Percentiles rank a stretch among this genome's conserved stretches.
phyloP scores from a whole-genome alignment of 257 asterid species.

The Echites panduratus region DNA sequence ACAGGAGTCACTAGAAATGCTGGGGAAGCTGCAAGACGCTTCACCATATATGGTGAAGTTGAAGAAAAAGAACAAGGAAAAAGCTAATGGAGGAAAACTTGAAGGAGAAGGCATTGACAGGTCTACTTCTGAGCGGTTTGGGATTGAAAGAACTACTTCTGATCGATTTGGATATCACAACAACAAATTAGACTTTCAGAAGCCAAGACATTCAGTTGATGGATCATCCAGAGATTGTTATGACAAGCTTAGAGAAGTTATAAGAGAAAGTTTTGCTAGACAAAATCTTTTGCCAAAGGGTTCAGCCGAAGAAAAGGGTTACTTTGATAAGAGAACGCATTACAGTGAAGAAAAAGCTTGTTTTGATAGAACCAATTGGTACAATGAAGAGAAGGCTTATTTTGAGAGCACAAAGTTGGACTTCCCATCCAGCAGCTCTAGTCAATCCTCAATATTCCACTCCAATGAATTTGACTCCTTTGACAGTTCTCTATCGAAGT shows the following conservation, averaged over 20 bases:
- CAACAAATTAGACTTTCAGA: conserved; percentile 26
- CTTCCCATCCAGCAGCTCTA: conserved; percentile 45
- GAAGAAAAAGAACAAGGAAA: conserved; percentile 37
- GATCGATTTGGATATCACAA: conserved; percentile 24
- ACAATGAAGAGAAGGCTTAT: conserved; percentile 14
- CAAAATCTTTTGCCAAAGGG: conserved; percentile 46
- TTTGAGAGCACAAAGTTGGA: conserved; percentile 26
- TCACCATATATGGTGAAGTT: conserved; percentile 33
- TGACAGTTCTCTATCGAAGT: conserved; percentile 27
- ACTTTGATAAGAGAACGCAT: conserved; percentile 9
- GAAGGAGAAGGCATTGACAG: conserved; percentile 19
- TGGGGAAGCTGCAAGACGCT: conserved; percentile 57
- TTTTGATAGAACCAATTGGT: conserved; percentile 11
- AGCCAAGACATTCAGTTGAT: conserved; percentile 37
- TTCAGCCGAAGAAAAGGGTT: conserved; percentile 19
- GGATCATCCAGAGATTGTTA: conserved; percentile 49
- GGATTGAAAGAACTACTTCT: conserved; percentile 26
- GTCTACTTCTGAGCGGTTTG: conserved; percentile 23
- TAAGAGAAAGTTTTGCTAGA: conserved; percentile 56
- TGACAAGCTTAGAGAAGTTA: conserved; percentile 69
- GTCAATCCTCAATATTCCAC: conserved; percentile 40
- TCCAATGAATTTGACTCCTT: conserved; percentile 34
- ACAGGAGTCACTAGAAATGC: conserved; percentile 54
- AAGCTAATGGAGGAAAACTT: conserved; percentile 13
- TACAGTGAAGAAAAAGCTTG: conserved; percentile 15